These are phyloP conservation scores for Grosmannia clavigera DNA, from an alignment of 2,329 filamentous ascomycete species.

Conservation along the genomic window DNA sequence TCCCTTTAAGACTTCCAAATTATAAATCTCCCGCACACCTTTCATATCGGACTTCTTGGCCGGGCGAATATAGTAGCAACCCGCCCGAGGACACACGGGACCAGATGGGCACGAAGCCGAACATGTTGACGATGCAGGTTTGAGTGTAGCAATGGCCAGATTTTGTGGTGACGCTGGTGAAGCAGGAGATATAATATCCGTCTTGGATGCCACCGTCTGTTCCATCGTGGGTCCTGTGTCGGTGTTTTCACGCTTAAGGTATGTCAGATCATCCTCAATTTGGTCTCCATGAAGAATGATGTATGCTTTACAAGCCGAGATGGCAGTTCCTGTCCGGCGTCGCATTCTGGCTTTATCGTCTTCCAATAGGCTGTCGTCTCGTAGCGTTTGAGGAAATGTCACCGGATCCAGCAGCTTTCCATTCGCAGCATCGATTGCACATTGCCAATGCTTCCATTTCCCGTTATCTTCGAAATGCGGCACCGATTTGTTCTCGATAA, in stretches of 20 bases:
- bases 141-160: not conserved
- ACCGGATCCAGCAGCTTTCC: slow-evolving; percentile 23
- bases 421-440: slow-evolving; percentile 25
- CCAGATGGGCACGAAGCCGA: not conserved
- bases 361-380: slow-evolving; percentile 1
- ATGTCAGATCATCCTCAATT: not conserved
- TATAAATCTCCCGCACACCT: slow-evolving; percentile 30
- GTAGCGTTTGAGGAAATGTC: slow-evolving; percentile 19
- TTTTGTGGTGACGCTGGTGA: not conserved
- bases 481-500: not conserved
- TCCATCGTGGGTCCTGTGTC: not conserved
- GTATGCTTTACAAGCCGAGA: not conserved
- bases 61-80: not conserved
- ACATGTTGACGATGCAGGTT: not conserved
- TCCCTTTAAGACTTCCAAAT: slow-evolving; percentile 24
- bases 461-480: not conserved
- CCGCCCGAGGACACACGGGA: not conserved
- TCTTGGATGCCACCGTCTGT: not conserved
- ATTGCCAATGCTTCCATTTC: slow-evolving; percentile 10
- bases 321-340: slow-evolving; percentile 1
- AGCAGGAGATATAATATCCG: not conserved
- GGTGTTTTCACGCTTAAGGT: not conserved
- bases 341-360: not conserved
- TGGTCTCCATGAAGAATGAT: not conserved
- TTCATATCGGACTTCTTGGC: slow-evolving; percentile 22